Evolutionary conservation across 768 basidiomycete genomes (phyloP).

Genomic region (Suillus decipiens): DNA sequence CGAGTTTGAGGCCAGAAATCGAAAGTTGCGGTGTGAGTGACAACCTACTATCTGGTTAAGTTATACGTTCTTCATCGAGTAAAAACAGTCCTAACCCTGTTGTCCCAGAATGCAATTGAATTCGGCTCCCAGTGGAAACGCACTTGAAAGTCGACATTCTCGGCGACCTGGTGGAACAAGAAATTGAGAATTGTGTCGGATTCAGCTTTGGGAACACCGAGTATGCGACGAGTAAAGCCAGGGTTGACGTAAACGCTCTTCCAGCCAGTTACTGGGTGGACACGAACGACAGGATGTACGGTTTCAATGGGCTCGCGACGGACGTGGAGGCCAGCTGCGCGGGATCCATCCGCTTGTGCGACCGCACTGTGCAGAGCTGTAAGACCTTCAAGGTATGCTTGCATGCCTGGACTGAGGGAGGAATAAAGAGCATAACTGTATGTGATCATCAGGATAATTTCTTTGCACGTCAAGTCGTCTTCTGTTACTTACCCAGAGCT

Average conservation of each 20-base stretch:
- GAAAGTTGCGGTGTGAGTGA: conserved; percentile 78
- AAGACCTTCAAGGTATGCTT: conserved; percentile 74
- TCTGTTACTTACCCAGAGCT: conserved; percentile 61
- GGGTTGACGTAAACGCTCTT: conserved; percentile 85
- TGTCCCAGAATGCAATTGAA: conserved; percentile 87
- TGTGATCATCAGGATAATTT: conserved; percentile 12
- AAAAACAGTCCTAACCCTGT: conserved; percentile 52
- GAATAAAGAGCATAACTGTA: conserved; percentile 81
- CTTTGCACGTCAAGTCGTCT: neutral
- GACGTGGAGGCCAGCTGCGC: conserved; percentile 68
- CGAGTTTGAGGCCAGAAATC: conserved; percentile 80
- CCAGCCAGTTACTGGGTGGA: conserved; percentile 83
- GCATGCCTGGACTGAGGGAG: conserved; percentile 71
- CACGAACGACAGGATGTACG: conserved; percentile 79
- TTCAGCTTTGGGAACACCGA: conserved; percentile 80
- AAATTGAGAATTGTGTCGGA: conserved; percentile 73
- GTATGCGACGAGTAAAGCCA: conserved; percentile 78
- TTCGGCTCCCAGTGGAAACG: conserved; percentile 78
- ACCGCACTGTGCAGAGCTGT: conserved; percentile 75
- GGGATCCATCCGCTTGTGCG: conserved; percentile 74
- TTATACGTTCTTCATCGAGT: neutral
- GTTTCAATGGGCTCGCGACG: conserved; percentile 69
- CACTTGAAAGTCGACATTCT: conserved; percentile 73
- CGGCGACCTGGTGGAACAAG: conserved; percentile 69
- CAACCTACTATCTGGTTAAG: conserved; percentile 44